phyloP scores from a whole-genome alignment of 2,329 filamentous ascomycete genomes.

The Zopfia rhizophila region DNA sequence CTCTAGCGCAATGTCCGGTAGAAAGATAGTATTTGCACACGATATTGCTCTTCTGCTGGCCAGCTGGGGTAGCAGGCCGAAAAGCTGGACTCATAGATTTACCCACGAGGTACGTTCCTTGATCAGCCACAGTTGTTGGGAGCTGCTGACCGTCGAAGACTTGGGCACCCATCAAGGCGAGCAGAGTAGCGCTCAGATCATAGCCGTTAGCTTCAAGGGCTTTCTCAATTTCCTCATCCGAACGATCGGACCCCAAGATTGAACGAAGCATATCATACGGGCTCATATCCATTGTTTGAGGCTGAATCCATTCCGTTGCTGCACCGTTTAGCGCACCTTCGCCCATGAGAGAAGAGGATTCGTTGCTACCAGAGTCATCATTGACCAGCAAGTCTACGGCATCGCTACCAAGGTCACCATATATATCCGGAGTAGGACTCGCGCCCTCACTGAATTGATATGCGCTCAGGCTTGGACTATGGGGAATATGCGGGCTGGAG shows the following conservation, averaged over 20 bases:
- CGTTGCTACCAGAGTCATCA: conserved; percentile 83
- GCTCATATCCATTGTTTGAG: conserved; percentile 86
- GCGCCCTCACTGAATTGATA: conserved; percentile 88
- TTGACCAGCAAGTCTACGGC: conserved; percentile 96
- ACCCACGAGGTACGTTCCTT: conserved; percentile 80
- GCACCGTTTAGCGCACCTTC: conserved; percentile 79
- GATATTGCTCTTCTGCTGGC: conserved; percentile 82
- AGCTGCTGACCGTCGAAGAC: conserved; percentile 61
- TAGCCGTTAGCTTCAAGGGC: conserved; percentile 90
- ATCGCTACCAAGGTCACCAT: conserved; percentile 90
- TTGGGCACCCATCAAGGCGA: conserved; percentile 83
- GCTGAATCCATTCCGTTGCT: conserved; percentile 79
- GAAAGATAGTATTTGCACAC: conserved; percentile 98
- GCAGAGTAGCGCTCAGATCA: conserved; percentile 91
- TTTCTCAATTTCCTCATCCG: conserved; percentile 94
- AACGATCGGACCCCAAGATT: conserved; percentile 86
- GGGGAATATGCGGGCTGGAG: conserved; percentile 88
- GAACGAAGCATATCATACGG: conserved; percentile 98
- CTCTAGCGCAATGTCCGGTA: conserved; percentile 92
- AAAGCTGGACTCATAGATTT: conserved; percentile 83
- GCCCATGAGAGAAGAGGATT: conserved; percentile 77
- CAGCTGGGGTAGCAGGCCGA: conserved; percentile 79
- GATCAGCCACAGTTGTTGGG: conserved; percentile 61
- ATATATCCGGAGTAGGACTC: conserved; percentile 82
- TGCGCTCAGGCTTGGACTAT: conserved; percentile 92